These are phyloP conservation scores for Dillenia turbinata DNA, from an alignment of 164 flowering plant genomes.

Conservation along the genomic window DNA sequence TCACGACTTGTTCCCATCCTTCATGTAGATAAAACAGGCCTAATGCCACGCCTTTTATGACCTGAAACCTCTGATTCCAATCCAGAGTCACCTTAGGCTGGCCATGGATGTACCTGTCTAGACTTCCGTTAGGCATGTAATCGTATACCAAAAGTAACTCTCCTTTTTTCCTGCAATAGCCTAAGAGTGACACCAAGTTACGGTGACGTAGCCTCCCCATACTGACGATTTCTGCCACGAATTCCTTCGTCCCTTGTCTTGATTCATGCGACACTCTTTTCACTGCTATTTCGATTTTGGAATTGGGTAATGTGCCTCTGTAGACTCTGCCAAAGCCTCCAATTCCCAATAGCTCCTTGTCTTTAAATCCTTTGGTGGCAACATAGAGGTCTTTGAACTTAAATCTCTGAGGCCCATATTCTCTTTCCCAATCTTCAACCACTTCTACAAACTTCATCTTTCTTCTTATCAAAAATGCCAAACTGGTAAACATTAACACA, in stretches of 20 bases:
- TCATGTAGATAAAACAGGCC: conserved; percentile 29
- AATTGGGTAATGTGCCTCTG: conserved; percentile 16
- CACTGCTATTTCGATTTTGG: conserved; percentile 23
- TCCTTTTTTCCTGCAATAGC: conserved; percentile 26
- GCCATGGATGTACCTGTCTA: conserved; percentile 24
- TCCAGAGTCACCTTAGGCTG: conserved; percentile 5
- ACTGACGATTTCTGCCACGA: conserved; percentile 30
- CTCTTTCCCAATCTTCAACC: conserved; percentile 29
- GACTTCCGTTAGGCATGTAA: conserved; percentile 30
- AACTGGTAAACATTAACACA: neutral
- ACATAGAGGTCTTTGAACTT: conserved; percentile 22
- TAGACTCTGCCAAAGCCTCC: conserved; percentile 42
- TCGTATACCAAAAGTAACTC: conserved; percentile 34
- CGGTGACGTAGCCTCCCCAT: conserved; percentile 31
- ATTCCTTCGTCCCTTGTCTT: conserved; percentile 30
- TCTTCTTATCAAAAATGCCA: neutral
- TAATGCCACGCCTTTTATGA: conserved; percentile 30
- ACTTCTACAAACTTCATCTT: conserved; percentile 4
- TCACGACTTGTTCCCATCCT: conserved; percentile 28
- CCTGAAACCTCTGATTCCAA: conserved; percentile 28
- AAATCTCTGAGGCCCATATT: conserved; percentile 24
- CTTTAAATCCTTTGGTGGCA: conserved; percentile 29
- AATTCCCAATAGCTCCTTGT: conserved; percentile 22
- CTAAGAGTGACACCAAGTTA: conserved; percentile 27
- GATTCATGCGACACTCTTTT: conserved; percentile 35